Evolutionary conservation across 1,139 yeast genomes (phyloP).

Genomic region (Scheffersomyces illinoinensis): DNA sequence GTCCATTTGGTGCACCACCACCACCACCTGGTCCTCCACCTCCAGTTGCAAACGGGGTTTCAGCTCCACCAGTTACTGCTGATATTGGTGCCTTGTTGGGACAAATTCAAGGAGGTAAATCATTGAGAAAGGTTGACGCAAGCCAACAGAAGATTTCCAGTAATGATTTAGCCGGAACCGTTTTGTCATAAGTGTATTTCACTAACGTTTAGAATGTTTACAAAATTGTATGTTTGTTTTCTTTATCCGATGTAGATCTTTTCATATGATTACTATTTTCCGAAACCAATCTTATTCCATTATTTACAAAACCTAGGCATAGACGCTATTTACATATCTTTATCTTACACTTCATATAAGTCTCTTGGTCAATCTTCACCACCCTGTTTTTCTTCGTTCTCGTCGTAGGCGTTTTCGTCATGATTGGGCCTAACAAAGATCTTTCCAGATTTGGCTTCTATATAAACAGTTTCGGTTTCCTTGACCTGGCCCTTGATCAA

Average conservation of each 20-base stretch:
- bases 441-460: slow-evolving; percentile 26
- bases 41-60: slow-evolving; percentile 15
- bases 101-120: slow-evolving; percentile 55
- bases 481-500: slow-evolving; percentile 78
- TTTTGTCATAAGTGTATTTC: slow-evolving; percentile 23
- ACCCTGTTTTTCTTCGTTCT: not conserved
- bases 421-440: slow-evolving; percentile 52
- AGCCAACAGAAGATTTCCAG: slow-evolving; percentile 45
- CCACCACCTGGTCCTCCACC: slow-evolving; percentile 32
- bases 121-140: slow-evolving; percentile 50
- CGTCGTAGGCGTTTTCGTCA: slow-evolving; percentile 14
- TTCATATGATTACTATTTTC: not conserved
- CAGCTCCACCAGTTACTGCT: slow-evolving; percentile 25
- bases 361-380: not conserved
- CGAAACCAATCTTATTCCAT: not conserved
- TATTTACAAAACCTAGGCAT: not conserved
- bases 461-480: slow-evolving; percentile 64
- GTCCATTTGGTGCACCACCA: too few species aligned
- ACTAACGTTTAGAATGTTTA: not conserved
- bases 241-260: not conserved
- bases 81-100: slow-evolving; percentile 51
- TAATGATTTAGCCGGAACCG: slow-evolving; percentile 53
- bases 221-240: not conserved
- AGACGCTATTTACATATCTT: not conserved
- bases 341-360: not conserved